A percentile compares a stretch with the other conserved stretches of the same genome.
Conservation (phyloP, 352 stramenopile species). For the Phytophthora fragariaefolia region DNA sequence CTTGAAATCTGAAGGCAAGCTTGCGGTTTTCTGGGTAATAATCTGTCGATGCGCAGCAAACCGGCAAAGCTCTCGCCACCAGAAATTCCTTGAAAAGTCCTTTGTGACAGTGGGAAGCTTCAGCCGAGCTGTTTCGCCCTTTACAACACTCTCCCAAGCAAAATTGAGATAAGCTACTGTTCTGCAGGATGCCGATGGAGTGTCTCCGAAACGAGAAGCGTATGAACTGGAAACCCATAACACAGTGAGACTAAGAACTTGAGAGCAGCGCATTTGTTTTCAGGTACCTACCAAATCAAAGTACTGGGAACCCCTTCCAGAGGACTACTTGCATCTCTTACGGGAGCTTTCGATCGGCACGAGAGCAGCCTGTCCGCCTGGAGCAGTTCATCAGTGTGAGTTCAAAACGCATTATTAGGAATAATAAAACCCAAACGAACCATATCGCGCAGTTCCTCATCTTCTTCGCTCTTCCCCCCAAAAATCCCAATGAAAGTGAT, state of each 20-base stretch:
- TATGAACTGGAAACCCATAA: conserved; percentile 47
- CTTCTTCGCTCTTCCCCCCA: conserved; percentile 2
- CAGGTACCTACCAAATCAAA: conserved; percentile 36
- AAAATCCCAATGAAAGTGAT: conserved; percentile 35
- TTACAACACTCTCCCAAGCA: conserved; percentile 25
- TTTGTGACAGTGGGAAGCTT: conserved; percentile 10
- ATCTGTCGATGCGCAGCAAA: conserved; percentile 38
- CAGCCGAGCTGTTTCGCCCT: conserved; percentile 9
- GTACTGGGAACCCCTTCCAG: conserved; percentile 21
- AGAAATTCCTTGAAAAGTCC: conserved; percentile 20
- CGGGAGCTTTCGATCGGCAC: conserved; percentile 19
- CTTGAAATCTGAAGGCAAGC: conserved; percentile 38
- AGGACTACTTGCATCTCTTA: background rate
- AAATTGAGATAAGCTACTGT: conserved; percentile 41
- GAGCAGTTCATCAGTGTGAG: background rate
- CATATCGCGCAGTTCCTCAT: conserved; percentile 19
- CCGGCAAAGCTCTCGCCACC: conserved; percentile 37
- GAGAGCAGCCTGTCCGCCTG: conserved; percentile 29
- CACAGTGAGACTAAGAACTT: too few relatives aligned
- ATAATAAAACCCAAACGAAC: conserved; percentile 10
- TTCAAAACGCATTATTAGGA: background rate
- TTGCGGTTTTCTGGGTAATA: background rate
- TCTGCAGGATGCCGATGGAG: conserved; percentile 42
- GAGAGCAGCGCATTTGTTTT: background rate
- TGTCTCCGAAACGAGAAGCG: conserved; percentile 32